phyloP scores from a whole-genome alignment of 2,329 filamentous ascomycete genomes.

The Pseudogymnoascus sp. region DNA sequence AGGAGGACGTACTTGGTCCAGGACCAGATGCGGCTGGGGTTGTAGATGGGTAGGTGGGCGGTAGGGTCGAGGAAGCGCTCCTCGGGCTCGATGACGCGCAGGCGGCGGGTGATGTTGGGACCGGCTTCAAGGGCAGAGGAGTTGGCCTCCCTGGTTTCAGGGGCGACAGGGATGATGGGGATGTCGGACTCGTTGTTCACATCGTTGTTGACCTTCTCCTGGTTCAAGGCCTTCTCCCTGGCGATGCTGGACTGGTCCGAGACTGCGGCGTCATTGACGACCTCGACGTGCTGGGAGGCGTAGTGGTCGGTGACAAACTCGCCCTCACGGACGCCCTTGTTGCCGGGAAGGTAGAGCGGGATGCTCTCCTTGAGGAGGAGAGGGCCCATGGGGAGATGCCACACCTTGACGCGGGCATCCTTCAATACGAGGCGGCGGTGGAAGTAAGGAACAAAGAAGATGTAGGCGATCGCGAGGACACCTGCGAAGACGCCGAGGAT shows the following conservation, averaged over 20 bases:
- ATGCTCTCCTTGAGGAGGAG: slow-evolving; percentile 14
- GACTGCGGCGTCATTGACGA: too few relatives aligned
- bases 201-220: too few relatives aligned
- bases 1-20: slow-evolving; percentile 18
- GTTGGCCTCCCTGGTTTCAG: slow-evolving; percentile 21
- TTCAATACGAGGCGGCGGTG: slow-evolving; percentile 23
- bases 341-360: slow-evolving; percentile 20
- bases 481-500: slow-evolving; percentile 21
- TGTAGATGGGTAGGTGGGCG: slow-evolving; percentile 14
- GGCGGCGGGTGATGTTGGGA: neutral
- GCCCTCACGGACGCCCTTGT: slow-evolving; percentile 12
- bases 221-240: too few relatives aligned
- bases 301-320: slow-evolving; percentile 16
- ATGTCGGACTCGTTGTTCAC: too few relatives aligned
- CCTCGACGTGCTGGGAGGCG: too few relatives aligned
- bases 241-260: too few relatives aligned
- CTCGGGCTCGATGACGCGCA: slow-evolving; percentile 9
- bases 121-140: slow-evolving; percentile 41
- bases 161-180: too few relatives aligned
- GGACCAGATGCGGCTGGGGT: slow-evolving; percentile 15
- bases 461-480: slow-evolving; percentile 15
- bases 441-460: slow-evolving; percentile 31
- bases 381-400: slow-evolving; percentile 27
- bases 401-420: slow-evolving; percentile 25
- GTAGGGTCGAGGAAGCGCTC: slow-evolving; percentile 17